A percentile compares a stretch with the other conserved stretches of the same genome.
Evolutionary conservation across 805 yeast species (phyloP).

Genomic region (Groenewaldozyma salmanticensis): DNA sequence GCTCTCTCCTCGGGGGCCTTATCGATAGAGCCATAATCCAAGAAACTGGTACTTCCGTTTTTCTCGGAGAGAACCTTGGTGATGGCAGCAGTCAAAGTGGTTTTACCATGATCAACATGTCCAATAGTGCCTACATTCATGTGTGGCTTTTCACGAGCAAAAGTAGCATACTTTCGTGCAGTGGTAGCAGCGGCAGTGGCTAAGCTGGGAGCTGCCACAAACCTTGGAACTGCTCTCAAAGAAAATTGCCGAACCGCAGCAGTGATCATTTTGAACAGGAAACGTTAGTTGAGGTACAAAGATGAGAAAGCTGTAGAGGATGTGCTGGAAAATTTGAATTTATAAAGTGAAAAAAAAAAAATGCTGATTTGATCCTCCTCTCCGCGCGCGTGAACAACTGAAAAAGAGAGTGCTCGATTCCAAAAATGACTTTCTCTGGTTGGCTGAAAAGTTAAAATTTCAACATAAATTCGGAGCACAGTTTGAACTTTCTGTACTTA

Average conservation of each 20-base stretch:
- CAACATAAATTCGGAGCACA: too few species aligned
- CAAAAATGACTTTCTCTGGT: too few species aligned
- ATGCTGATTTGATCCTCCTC: background rate
- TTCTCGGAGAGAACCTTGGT: constrained; percentile 81
- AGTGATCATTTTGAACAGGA: constrained; percentile 2
- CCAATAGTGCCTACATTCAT: constrained; percentile 97
- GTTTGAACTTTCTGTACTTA: too few species aligned
- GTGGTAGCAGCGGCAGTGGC: constrained; percentile 7
- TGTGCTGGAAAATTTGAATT: background rate
- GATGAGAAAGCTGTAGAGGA: background rate
- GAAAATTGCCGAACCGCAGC: too few species aligned
- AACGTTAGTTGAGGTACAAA: background rate
- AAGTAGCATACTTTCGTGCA: constrained; percentile 37
- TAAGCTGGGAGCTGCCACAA: constrained; percentile 3
- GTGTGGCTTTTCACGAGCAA: constrained; percentile 94
- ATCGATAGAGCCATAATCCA: constrained; percentile 89
- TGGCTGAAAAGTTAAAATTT: too few species aligned
- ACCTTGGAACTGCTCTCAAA: constrained; percentile 4
- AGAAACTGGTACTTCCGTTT: constrained; percentile 80
- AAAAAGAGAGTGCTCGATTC: too few species aligned
- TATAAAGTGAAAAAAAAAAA: background rate
- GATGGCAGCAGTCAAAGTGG: constrained; percentile 97
- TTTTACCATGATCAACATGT: constrained; percentile 98
- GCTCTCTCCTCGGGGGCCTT: constrained; percentile 99
- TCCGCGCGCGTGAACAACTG: too few species aligned